These are phyloP conservation scores for Aspergillus taichungensis DNA, from an alignment of 495 filamentous ascomycete genomes.

Conservation along the genomic window DNA sequence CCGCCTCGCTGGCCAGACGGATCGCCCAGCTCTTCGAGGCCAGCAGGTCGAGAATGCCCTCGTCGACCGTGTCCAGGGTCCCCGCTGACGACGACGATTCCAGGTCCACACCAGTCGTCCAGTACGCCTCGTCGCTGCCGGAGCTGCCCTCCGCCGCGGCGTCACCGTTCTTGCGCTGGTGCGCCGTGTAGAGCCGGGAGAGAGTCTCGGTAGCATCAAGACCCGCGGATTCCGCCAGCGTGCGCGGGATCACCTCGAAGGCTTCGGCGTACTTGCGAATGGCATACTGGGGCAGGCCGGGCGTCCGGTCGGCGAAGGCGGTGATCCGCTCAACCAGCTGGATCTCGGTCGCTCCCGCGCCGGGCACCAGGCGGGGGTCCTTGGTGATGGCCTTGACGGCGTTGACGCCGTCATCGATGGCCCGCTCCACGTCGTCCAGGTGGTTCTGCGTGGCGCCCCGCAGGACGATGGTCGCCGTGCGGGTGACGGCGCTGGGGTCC, in stretches of 20 bases:
- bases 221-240: constrained; percentile 87
- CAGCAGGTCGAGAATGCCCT: constrained; percentile 88
- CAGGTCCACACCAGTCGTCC: constrained; percentile 88
- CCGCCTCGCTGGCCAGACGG: constrained; percentile 89
- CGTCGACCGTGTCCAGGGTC: constrained; percentile 76
- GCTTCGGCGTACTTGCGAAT: constrained; percentile 97
- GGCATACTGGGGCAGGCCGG: constrained; percentile 84
- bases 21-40: constrained; percentile 92
- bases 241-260: constrained; percentile 93
- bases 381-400: constrained; percentile 97
- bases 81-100: constrained; percentile 75
- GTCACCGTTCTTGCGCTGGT: constrained; percentile 48
- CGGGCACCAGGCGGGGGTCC: constrained; percentile 83
- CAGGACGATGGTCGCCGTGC: constrained; percentile 91
- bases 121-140: constrained; percentile 58
- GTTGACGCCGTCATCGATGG: constrained; percentile 97
- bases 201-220: constrained; percentile 94
- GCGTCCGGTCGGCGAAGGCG: constrained; percentile 80
- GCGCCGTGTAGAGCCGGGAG: constrained; percentile 82
- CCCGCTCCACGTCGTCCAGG: constrained; percentile 93
- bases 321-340: constrained; percentile 89
- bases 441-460: constrained; percentile 96
- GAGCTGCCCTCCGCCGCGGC: constrained; percentile 24
- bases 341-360: constrained; percentile 92
- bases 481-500: constrained; percentile 77